Conservation (phyloP, 176 grass and related monocot genomes). For the Musa beccarii region DNA sequence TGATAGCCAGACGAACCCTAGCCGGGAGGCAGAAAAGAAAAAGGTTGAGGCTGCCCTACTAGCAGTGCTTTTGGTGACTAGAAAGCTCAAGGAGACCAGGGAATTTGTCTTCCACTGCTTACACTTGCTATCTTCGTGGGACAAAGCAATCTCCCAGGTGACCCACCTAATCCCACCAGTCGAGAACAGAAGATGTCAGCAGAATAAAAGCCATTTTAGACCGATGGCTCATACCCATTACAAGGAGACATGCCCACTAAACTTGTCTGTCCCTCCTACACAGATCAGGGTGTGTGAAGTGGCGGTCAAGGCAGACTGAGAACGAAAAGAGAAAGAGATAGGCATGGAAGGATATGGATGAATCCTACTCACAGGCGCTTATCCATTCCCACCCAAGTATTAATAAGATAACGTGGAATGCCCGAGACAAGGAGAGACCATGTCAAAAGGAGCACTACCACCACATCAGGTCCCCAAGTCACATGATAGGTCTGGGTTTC, state of each 20-base stretch:
- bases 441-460: neutral
- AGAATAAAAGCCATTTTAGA: too few relatives aligned
- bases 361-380: neutral
- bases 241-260: neutral
- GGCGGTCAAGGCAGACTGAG: neutral
- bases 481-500: neutral
- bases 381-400: neutral
- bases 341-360: neutral
- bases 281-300: neutral
- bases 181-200: neutral
- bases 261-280: neutral
- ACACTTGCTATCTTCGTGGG: neutral
- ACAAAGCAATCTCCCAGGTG: neutral
- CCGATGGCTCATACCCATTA: too few relatives aligned
- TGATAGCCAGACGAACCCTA: neutral
- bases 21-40: neutral
- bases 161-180: neutral
- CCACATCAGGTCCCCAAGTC: neutral
- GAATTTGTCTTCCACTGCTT: neutral
- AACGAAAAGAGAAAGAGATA: neutral
- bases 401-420: constrained; percentile 7
- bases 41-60: neutral
- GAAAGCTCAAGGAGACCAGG: neutral
- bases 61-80: neutral
- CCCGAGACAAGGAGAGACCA: neutral